Conservation (phyloP, 1,284 basidiomycete genomes). For the Fomitopsis betulina region DNA sequence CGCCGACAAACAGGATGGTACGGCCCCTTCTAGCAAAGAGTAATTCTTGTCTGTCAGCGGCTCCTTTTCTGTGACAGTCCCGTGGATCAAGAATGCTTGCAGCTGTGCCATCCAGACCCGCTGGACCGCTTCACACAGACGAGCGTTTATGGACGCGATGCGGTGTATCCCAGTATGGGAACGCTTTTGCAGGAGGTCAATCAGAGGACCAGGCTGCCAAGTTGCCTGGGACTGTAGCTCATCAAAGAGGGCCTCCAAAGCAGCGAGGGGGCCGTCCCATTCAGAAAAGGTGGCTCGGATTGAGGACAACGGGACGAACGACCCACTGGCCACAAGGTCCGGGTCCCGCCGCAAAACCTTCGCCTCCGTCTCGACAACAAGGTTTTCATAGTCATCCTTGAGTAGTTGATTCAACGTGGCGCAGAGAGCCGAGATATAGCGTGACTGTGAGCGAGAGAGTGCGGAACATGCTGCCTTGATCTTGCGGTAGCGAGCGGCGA, state of each 20-base stretch:
- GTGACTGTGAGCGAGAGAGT: slow-evolving; percentile 58
- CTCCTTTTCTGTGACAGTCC: slow-evolving; percentile 55
- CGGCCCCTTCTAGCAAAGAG: slow-evolving; percentile 52
- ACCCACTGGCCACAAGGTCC: slow-evolving; percentile 64
- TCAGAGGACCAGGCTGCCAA: slow-evolving; percentile 72
- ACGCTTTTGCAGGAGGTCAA: slow-evolving; percentile 67
- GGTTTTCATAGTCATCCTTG: slow-evolving; percentile 73
- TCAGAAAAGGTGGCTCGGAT: slow-evolving; percentile 76
- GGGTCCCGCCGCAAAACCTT: slow-evolving; percentile 69
- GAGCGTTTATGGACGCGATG: slow-evolving; percentile 64
- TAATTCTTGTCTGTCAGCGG: slow-evolving; percentile 55
- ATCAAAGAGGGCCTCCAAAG: slow-evolving; percentile 59
- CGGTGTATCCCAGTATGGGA: slow-evolving; percentile 74
- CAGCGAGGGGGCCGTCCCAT: slow-evolving; percentile 80
- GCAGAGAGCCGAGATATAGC: slow-evolving; percentile 75
- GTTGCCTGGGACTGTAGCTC: slow-evolving; percentile 49
- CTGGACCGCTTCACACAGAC: slow-evolving; percentile 69
- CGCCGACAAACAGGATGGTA: slow-evolving; percentile 70
- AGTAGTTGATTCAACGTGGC: slow-evolving; percentile 70
- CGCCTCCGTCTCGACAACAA: slow-evolving; percentile 78
- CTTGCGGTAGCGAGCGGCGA: slow-evolving; percentile 68
- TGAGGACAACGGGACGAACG: slow-evolving; percentile 80
- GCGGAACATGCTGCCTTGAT: slow-evolving; percentile 53
- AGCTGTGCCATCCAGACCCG: slow-evolving; percentile 77
- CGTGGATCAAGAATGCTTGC: slow-evolving; percentile 75